Conservation (phyloP, 306 rosid genomes). For the Heteromeles arbutifolia region DNA sequence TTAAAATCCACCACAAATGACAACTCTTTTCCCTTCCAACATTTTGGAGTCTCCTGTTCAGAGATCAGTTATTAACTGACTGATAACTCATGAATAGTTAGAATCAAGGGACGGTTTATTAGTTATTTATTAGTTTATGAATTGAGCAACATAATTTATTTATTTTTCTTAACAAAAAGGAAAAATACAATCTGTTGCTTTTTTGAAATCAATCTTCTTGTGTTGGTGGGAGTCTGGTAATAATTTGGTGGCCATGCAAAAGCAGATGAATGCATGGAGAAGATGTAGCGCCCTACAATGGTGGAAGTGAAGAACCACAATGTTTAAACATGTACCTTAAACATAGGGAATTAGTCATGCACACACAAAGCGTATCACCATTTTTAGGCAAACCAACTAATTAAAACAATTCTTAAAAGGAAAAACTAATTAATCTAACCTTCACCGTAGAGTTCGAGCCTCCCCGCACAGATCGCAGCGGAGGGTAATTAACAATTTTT, state of each 20-base stretch:
- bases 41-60: neutral
- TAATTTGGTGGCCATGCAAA: neutral
- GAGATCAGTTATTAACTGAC: neutral
- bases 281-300: neutral
- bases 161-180: too few relatives aligned
- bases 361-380: neutral
- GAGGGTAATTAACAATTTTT: neutral
- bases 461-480: neutral
- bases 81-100: neutral
- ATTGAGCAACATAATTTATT: neutral
- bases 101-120: neutral
- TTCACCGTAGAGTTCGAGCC: neutral
- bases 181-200: neutral
- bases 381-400: neutral
- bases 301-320: neutral
- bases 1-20: neutral
- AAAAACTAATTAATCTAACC: neutral
- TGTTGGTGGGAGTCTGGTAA: neutral
- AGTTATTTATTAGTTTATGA: neutral
- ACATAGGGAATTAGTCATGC: neutral
- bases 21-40: neutral
- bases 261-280: neutral
- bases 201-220: neutral
- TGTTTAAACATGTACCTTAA: neutral
- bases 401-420: neutral